Evolutionary conservation across 495 filamentous ascomycete species (phyloP), one percentile per base, ranked within the genome.

Genomic region (Aspergillus olivimuriae): DNA sequence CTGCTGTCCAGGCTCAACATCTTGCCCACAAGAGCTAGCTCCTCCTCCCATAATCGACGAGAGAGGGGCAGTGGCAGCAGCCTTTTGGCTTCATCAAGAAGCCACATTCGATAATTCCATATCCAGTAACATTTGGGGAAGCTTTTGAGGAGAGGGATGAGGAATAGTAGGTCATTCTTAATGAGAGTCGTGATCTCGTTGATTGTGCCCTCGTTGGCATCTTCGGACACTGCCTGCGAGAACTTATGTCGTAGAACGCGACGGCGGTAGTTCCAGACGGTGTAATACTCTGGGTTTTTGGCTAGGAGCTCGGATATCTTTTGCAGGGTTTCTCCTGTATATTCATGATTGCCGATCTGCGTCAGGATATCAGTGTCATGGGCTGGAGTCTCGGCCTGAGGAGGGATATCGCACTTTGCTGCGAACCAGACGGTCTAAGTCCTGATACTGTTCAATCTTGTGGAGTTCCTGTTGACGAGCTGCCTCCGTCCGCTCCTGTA

Each of bases 91-190:
- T 87, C 78, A 35, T 82, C 67, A 14, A 99, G 69, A 1, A 89
- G 68, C 92, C 94, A 97, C 10, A 81, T 64, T n/a, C 92, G 83
- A 65, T 96, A 87, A 61, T 94, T 94, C 92, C 92, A 99, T 33
- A 99, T 87, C 89, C 92, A 96, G 71, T 99, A 99, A 71, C 92
- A 97, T 68, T 99, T 99, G 18, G 92, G 94, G 53, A 78, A 88
- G 48, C 87, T 78, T 24, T 80, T 72, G 28, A 97, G 80, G 10
- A 99, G 74, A 2, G 87, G 87, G 28, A 96, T 73, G 28, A 89
- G 77, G 58, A 95, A 92, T 18, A 65, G 60, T 19, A 97, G 72
- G 53, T 98, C 92, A 48, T 68, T 75, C 32, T 81, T 73, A 60
- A 77, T 69, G 47, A 84, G 64, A 23, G 73, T 68, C 22, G 78